Evolutionary conservation across 768 basidiomycete species (phyloP).

Genomic region (Rhodotorula taiwanensis): DNA sequence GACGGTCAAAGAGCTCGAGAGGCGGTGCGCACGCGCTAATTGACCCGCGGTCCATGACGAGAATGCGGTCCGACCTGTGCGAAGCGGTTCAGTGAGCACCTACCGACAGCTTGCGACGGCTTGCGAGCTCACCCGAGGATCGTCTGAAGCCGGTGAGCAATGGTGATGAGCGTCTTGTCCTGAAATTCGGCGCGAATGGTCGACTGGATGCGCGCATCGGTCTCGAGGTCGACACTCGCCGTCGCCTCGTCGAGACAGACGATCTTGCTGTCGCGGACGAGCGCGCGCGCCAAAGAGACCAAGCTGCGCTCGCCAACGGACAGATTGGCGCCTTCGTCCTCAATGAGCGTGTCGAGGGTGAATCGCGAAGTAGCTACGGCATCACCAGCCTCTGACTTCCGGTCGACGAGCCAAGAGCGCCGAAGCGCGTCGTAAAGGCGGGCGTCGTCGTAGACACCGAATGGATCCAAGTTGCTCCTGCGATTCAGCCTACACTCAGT

Average conservation of each 20-base stretch:
- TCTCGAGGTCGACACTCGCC: slow-evolving; percentile 53
- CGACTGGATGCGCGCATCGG: slow-evolving; percentile 80
- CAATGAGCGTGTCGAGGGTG: slow-evolving; percentile 70
- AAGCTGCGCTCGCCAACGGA: slow-evolving; percentile 58
- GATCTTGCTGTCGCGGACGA: slow-evolving; percentile 73
- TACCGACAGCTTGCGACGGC: neutral
- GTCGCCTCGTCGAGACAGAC: slow-evolving; percentile 61
- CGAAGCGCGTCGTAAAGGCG: slow-evolving; percentile 76
- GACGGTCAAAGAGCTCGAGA: slow-evolving; percentile 51
- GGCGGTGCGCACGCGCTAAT: slow-evolving; percentile 51
- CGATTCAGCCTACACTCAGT: too few relatives aligned
- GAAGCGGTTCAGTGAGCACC: slow-evolving; percentile 72
- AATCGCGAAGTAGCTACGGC: slow-evolving; percentile 50
- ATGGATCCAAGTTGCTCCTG: slow-evolving; percentile 74
- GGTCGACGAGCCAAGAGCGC: slow-evolving; percentile 69
- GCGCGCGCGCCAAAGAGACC: slow-evolving; percentile 75
- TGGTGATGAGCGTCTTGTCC: slow-evolving; percentile 56
- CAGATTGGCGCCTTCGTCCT: slow-evolving; percentile 61
- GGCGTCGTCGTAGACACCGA: slow-evolving; percentile 65
- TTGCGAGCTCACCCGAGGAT: slow-evolving; percentile 8
- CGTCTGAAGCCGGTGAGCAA: slow-evolving; percentile 34
- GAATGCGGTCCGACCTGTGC: slow-evolving; percentile 78
- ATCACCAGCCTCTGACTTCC: neutral
- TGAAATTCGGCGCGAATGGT: slow-evolving; percentile 72
- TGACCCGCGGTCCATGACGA: slow-evolving; percentile 69